Evolutionary conservation across 192 early-diverging fungal species (phyloP).

Genomic region (Spizellomyces punctatus): DNA sequence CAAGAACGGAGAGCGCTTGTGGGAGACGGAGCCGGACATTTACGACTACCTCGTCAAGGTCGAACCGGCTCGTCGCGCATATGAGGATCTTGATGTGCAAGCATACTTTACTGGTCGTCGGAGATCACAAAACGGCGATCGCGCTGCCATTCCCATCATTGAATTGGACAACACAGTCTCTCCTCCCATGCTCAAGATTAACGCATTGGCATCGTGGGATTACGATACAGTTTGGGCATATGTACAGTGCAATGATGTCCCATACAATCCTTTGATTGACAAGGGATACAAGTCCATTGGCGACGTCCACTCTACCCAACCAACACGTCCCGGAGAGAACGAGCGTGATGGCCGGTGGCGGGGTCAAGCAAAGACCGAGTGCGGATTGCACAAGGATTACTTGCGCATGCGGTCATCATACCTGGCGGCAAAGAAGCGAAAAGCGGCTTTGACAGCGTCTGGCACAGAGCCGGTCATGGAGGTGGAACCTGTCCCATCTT

Average conservation of each 20-base stretch:
- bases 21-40: conserved; percentile 73
- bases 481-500: too few species aligned
- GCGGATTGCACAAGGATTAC: conserved; percentile 96
- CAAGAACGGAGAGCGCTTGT: conserved; percentile 77
- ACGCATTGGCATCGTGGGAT: conserved; percentile 90
- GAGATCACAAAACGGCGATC: conserved; percentile 78
- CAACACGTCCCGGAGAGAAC: conserved; percentile 62
- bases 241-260: conserved; percentile 80
- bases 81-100: conserved; percentile 70
- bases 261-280: conserved; percentile 88
- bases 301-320: conserved; percentile 87
- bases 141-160: conserved; percentile 72
- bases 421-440: conserved; percentile 75
- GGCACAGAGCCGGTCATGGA: too few species aligned
- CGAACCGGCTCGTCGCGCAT: conserved; percentile 88
- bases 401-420: conserved; percentile 86
- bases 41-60: conserved; percentile 92
- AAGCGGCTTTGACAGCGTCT: conserved; percentile 14
- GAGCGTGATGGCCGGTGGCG: conserved; percentile 92
- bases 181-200: conserved; percentile 79
- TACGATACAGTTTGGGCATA: conserved; percentile 89
- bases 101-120: conserved; percentile 91
- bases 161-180: conserved; percentile 77
- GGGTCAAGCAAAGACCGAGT: conserved; percentile 88
- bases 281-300: conserved; percentile 91